Conservation (phyloP, 1,284 basidiomycete genomes). For the Microbotryomycetes sp. region DNA sequence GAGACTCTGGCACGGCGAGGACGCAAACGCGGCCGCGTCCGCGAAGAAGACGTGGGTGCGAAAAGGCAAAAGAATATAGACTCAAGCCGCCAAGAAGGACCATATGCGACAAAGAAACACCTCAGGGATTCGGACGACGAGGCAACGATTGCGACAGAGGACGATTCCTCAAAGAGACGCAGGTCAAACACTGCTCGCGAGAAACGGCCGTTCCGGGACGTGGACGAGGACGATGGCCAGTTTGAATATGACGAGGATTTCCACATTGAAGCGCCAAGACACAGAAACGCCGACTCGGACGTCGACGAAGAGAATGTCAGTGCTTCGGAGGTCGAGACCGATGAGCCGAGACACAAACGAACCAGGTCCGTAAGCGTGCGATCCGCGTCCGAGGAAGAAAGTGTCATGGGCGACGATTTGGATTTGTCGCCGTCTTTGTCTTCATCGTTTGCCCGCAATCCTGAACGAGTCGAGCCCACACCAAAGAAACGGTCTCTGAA, state of each 20-base stretch:
- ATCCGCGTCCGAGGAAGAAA: background rate
- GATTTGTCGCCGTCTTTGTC: background rate
- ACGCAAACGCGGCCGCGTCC: too few species aligned
- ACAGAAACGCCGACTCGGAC: background rate
- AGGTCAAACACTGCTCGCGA: too few species aligned
- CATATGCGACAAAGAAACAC: too few species aligned
- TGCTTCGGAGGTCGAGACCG: background rate
- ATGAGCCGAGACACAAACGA: background rate
- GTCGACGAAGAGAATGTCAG: background rate
- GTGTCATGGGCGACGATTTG: background rate
- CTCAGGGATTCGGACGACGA: too few species aligned
- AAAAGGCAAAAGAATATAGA: too few species aligned
- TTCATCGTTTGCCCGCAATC: background rate
- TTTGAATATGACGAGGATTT: background rate
- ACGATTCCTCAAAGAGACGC: too few species aligned
- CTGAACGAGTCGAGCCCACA: background rate
- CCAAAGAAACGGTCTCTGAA: background rate
- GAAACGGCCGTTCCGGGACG: background rate
- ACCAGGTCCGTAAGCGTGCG: background rate
- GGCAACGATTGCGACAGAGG: too few species aligned
- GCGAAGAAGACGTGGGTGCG: too few species aligned
- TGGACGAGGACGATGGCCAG: background rate
- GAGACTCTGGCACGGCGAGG: too few species aligned
- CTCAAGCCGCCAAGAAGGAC: too few species aligned
- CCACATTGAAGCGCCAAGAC: background rate